phyloP scores from a whole-genome alignment of 352 stramenopile genomes.

The Thalassiosira livingstoniorum region DNA sequence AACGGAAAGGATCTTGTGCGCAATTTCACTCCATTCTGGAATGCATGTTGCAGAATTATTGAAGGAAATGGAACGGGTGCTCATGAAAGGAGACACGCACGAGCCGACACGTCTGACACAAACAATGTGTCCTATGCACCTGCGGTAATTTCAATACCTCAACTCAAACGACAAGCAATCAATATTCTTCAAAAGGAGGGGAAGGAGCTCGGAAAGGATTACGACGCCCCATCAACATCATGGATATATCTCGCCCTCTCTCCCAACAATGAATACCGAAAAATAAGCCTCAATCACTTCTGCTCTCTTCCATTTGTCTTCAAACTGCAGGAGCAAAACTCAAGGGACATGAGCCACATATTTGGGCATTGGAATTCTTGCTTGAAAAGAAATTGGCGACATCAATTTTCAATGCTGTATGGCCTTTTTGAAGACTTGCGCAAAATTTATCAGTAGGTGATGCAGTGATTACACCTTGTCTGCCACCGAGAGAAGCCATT shows the following conservation, averaged over 20 bases:
- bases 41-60: no score
- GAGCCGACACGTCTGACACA: neutral
- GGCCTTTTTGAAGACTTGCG: neutral
- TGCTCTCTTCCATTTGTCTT: constrained; percentile 13
- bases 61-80: constrained; percentile 21
- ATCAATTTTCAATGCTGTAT: neutral
- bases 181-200: neutral
- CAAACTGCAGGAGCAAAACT: neutral
- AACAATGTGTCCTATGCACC: constrained; percentile 16
- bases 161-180: neutral
- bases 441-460: constrained; percentile 4
- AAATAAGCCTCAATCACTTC: constrained; percentile 8
- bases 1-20: no score
- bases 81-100: constrained; percentile 5
- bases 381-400: constrained; percentile 25
- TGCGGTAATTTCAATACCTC: neutral
- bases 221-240: constrained; percentile 4
- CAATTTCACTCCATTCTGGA: no score
- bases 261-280: constrained; percentile 14
- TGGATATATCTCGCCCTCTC: constrained; percentile 4
- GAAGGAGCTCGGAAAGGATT: neutral
- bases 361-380: constrained; percentile 6
- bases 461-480: neutral
- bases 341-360: neutral
- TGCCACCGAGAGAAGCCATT: neutral